Percentiles rank a stretch among this genome's conserved stretches.
Conservation (phyloP, 2,329 filamentous ascomycete genomes). For the Stachybotrys elegans region DNA sequence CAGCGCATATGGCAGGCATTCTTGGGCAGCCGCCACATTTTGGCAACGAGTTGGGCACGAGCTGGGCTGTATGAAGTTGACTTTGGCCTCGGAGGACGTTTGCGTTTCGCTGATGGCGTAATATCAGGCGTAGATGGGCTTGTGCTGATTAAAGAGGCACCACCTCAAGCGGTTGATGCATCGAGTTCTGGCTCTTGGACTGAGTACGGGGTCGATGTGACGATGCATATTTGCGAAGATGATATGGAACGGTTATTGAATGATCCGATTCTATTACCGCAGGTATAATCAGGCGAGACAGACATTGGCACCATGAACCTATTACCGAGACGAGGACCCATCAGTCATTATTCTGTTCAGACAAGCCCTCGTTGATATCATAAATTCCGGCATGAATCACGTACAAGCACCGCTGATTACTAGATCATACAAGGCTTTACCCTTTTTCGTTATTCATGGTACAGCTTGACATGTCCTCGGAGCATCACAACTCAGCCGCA, state of each 20-base stretch:
- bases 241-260: constrained; percentile 12
- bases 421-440: no score
- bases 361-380: no score
- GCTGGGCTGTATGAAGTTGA: constrained; percentile 19
- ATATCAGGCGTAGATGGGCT: constrained; percentile 16
- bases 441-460: no score
- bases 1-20: constrained; percentile 22
- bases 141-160: constrained; percentile 18
- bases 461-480: no score
- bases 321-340: no score
- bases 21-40: constrained; percentile 14
- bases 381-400: no score
- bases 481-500: no score
- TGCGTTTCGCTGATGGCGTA: constrained; percentile 15
- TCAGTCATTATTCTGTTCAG: no score
- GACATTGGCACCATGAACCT: no score
- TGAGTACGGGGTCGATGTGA: constrained; percentile 15
- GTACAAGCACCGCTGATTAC: no score
- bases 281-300: no score
- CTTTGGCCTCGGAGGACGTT: constrained; percentile 13
- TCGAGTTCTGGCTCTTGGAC: constrained; percentile 11
- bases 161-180: background rate
- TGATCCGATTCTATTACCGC: constrained; percentile 13
- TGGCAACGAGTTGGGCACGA: constrained; percentile 20
- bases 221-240: constrained; percentile 10